Evolutionary conservation across 108 stramenopile genomes (phyloP), one percentile per base, ranked within the genome.

Genomic region (Conticribra guillardii): DNA sequence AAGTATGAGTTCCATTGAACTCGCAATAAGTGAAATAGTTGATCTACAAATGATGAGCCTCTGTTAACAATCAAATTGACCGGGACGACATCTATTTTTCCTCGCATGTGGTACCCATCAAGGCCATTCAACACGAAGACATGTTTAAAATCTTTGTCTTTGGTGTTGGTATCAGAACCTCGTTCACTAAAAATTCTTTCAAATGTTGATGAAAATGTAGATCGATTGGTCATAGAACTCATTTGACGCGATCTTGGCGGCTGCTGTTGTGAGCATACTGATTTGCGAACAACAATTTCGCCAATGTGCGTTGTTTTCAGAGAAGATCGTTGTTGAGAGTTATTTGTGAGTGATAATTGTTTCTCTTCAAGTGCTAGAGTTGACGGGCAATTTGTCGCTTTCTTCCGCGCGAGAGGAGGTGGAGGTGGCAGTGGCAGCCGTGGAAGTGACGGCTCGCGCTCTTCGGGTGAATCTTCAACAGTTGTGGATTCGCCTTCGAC

Each of bases 41-140:
- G 67, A 4, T n/a, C 23, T 0, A 15, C 1, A 21, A 37, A 56
- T 29, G 67, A n/a, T 22, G 67, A 67, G 9, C 54, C 16, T 1
- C 33, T 56, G 55, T 51, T 41, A 2, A 47, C 67, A 26, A 24
- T 48, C n/a, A 54, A 44, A 15, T 68, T 24, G 53, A 31, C 51
- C 29, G n/a, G 54, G 4, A 27, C 44, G 24, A 68, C 19, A 30
- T 29, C 30, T 7, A 68, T 45, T 4, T 47, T 55, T 21, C 67
- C 55, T 27, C 41, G 18, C 18, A 68, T 52, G 9, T 27, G 18
- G 27, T 56, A 68, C 11, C 67, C 67, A 68, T 56, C 44, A n/a
- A 32, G 67, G 2, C 32, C n/a, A 45, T 5, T 9, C 37, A 55
- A 26, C 1, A 54, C 67, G 29, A 68, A 46, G 19, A n/a, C 55